Base-by-base conservation (phyloP, 2,329 filamentous ascomycete species). In the Helicocarpus griseus region DNA sequence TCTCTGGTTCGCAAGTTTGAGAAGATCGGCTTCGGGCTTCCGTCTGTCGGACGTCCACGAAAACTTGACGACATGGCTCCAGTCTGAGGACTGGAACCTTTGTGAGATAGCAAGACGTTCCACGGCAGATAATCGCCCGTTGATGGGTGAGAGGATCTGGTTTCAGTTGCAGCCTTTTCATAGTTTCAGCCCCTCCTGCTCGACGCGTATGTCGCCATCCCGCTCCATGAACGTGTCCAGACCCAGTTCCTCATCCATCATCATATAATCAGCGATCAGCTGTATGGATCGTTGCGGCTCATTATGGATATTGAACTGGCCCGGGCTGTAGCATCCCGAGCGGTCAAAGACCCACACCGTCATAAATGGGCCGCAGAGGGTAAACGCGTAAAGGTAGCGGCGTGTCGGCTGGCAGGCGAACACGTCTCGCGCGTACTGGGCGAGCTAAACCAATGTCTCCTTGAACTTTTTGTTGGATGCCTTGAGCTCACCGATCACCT, bases 1-100 rank as follows among this genome's bases (percentile, higher is more conserved):
- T 52, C 48, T 62, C 46, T 62, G 51, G 26, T 50, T 14, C 33
- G 52, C 54, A 33, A 56, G 49, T 39, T 61, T 60, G 36, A 67
- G 59, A 29, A 61, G 53, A 28, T 65, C 54, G 39, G 53, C 54
- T 51, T 66, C 63, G 4, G 54, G 47, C 36, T 50, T 36, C 50
- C 57, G 59, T 58, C 61, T 63, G 39, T 65, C 57, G 39, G 58
- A 65, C 28, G 53, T 56, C 62, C 58, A 67, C 40, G 60, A 59
- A 52, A 67, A 67, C 54, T 68, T 67, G n/a, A 61, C 58, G 6
- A 68, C 57, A 36, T 57, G n/a, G 53, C 36, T 60, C 47, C 54
- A 48, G 54, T 33, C 61, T n/a, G n/a, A n/a, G n/a, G n/a, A n/a
- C 48, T 31, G 49, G 52, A 17, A 19, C 21, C 17, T 53, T 53